Base-by-base conservation (phyloP, 805 yeast species). In the Ogataea paraovalis region DNA sequence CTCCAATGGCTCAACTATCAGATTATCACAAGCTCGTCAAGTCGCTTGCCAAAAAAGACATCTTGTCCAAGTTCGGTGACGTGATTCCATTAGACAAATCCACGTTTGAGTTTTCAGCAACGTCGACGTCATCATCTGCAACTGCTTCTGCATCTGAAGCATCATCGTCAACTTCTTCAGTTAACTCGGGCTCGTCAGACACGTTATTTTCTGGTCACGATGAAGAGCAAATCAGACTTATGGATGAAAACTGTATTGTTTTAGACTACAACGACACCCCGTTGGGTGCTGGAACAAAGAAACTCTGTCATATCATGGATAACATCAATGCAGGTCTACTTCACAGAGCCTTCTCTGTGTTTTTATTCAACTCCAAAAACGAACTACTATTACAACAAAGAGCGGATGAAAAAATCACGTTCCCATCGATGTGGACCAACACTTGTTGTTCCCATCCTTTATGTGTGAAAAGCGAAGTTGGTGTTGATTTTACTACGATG, bases 381-480 rank as follows among this genome's bases (percentile, higher is more conserved):
- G 76, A 85, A 67, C 75, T 94, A 52, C 74, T 94, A 49, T 74
- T 94, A 56, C 99, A 94, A 71, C 97, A 92, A 71, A 82, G 99
- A 58, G 98, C 99, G 0, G 82, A 83, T 43, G 98, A 94, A 65
- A 94, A 94, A 67, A 94, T 94, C 70, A 94, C 99, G 1, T 94
- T 94, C 68, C 96, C 98, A 0, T 82, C 82, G 49, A 82, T 91
- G 85, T 94, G 99, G 99, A 94, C 99, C 22, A 94, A 94, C 67
- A 94, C 99, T 2, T 94, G 99, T 70, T 94, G 99, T 67, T 91
- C 98, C 1, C 99, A 94, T 66, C 99, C 99, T 9, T 74, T 94
- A 45, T 89, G 96, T 46, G 80, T 89, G 32, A 77, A 83, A 34
- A 71, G 80, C 33, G 99, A 94, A 67, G 72, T 90, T 62, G 97